Evolutionary conservation across 192 early-diverging fungal genomes (phyloP), one percentile per base, ranked within the genome.

Genomic region (Umbelopsis isabellina): DNA sequence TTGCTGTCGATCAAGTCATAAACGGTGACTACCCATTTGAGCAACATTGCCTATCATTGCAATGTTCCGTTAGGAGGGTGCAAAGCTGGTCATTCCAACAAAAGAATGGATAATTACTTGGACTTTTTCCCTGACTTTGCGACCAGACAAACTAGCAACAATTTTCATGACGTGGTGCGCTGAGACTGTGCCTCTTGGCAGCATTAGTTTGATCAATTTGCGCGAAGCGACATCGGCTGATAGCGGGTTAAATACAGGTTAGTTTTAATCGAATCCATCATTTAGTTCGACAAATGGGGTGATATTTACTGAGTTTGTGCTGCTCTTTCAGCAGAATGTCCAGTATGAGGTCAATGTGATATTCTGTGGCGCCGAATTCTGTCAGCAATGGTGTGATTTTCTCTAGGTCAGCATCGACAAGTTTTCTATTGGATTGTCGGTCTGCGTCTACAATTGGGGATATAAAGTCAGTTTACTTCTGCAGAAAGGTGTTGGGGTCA

Each of bases 1-100:
- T 70, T 76, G 58, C 77, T 75, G 12, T 83, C 83, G 46, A 88
- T 67, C 11, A 80, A 70, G 46, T 85, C 80, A 64, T 81, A 85
- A 11, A 86, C 67, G 8, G 75, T 23, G 16, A 85, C 79, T 10
- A 81, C 41, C 87, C 87, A 88, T 68, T 53, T 67, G 22, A 86
- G 75, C 16, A 86, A 68, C 18, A 61, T 46, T 1, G 69, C 76
- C 84, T 86, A 70, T 16, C 22, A 44, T 30, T 6, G 37, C 37
- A 35, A 15, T 30, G 30, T 18, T 52, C 21, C 3, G 22, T 35
- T 3, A 61, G 27, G 6, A 33, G 27, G 4, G 1, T 0, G 30
- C 3, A 25, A 25, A 35, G 30, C 3, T 23, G 33, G 21, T 12
- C 12, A 61, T 35, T 0, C 1, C 30, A 4, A 35, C 5, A 2